These are phyloP conservation scores for Fraxinus cuspidata DNA, from an alignment of 257 asterid genomes.

Conservation along the genomic window DNA sequence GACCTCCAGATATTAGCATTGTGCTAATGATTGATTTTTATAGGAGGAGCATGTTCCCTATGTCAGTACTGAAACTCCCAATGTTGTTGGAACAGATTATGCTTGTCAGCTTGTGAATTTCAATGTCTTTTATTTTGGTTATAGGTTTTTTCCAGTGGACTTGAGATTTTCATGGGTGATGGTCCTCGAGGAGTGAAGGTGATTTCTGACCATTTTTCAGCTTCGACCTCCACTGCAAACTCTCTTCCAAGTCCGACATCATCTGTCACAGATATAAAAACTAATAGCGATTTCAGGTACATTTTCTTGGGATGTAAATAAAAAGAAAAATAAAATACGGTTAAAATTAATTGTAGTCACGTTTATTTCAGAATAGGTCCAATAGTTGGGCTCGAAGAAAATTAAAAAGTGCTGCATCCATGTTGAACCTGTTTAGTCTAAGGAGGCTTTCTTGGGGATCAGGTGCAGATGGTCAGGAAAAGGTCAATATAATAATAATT, in stretches of 20 bases:
- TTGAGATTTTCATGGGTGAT: conserved; percentile 63
- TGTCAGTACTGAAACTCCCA: not conserved
- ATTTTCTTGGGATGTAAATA: conserved; percentile 10
- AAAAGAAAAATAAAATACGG: conserved; percentile 18
- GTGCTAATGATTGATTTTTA: not conserved
- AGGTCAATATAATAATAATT: conserved; percentile 43
- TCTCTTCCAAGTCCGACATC: conserved; percentile 40
- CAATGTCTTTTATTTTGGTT: conserved; percentile 11
- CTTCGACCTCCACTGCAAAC: conserved; percentile 49
- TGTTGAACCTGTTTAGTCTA: conserved; percentile 79
- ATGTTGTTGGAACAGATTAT: not conserved
- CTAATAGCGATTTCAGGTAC: conserved; percentile 40
- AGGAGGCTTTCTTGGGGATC: conserved; percentile 72
- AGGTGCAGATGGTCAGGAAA: conserved; percentile 70
- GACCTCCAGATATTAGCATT: not conserved
- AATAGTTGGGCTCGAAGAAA: conserved; percentile 48
- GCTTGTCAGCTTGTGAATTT: conserved; percentile 6
- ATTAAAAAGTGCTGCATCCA: conserved; percentile 51
- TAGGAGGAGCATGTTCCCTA: not conserved
- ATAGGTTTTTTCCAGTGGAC: conserved; percentile 32
- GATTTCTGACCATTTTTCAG: conserved; percentile 54
- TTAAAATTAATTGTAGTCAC: conserved; percentile 21
- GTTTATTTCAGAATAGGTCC: conserved; percentile 52
- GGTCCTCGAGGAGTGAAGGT: conserved; percentile 69
- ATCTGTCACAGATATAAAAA: conserved; percentile 27